Evolutionary conservation across 176 grass and related monocot species (phyloP).

Genomic region (Oryza meyeriana): DNA sequence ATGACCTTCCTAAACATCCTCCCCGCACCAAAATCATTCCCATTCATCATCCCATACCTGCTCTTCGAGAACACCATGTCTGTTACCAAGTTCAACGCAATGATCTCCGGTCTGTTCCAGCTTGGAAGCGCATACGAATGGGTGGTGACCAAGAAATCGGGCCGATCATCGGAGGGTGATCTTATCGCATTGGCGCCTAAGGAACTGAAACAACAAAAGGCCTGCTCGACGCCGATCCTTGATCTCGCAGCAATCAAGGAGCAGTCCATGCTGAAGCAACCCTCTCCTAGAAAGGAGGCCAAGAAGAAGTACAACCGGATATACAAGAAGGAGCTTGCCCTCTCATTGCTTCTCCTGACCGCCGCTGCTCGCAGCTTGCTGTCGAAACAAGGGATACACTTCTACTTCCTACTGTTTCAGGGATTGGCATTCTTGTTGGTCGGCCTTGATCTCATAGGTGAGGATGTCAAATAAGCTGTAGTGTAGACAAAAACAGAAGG

Average conservation of each 20-base stretch:
- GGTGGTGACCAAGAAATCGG: conserved; percentile 90
- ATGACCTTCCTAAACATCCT: conserved; percentile 82
- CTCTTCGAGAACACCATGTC: conserved; percentile 99
- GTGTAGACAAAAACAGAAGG: not conserved
- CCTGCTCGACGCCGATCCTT: conserved; percentile 10
- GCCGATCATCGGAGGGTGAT: conserved; percentile 57
- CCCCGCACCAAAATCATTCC: conserved; percentile 61
- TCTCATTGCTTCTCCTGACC: conserved; percentile 73
- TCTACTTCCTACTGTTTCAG: conserved; percentile 96
- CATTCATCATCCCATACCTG: conserved; percentile 82
- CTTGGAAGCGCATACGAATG: conserved; percentile 75
- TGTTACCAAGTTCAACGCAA: conserved; percentile 93
- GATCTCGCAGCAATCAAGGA: conserved; percentile 22
- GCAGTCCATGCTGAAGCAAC: not conserved
- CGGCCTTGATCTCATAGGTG: conserved; percentile 82
- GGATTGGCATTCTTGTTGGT: conserved; percentile 82
- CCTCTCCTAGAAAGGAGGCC: conserved; percentile 21
- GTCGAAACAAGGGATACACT: conserved; percentile 86
- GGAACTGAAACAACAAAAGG: conserved; percentile 27
- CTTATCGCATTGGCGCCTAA: conserved; percentile 30
- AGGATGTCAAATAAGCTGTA: conserved; percentile 65
- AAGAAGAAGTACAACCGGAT: conserved; percentile 72
- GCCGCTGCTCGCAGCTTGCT: conserved; percentile 70
- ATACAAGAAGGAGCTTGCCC: conserved; percentile 79
- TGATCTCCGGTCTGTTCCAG: conserved; percentile 88